These are phyloP conservation scores for Tolypocladium ophioglossoides DNA, from an alignment of 2,329 filamentous ascomycete species.

Conservation along the genomic window DNA sequence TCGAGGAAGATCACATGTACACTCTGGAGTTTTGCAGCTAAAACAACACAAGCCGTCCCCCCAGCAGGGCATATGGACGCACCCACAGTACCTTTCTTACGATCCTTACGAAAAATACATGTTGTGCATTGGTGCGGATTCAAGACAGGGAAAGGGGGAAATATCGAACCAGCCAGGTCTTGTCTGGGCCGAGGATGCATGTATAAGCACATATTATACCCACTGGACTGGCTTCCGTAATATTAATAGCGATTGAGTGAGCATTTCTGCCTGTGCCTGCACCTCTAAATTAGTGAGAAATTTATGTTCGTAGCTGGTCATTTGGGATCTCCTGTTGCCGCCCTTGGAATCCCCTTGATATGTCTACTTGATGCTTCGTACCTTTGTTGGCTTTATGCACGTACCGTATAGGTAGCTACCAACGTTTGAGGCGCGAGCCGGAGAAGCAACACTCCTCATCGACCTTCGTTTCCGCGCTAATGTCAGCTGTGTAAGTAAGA, in stretches of 20 bases:
- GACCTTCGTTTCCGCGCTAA: too few relatives aligned
- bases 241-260: constrained; percentile 18
- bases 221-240: constrained; percentile 22
- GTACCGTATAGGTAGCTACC: too few relatives aligned
- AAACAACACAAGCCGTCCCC: constrained; percentile 7
- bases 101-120: constrained; percentile 41
- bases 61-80: neutral
- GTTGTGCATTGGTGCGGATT: constrained; percentile 16
- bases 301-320: too few relatives aligned
- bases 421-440: too few relatives aligned
- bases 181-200: constrained; percentile 16
- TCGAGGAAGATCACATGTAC: neutral
- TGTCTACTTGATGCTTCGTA: too few relatives aligned
- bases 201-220: constrained; percentile 16
- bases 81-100: constrained; percentile 38
- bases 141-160: constrained; percentile 8
- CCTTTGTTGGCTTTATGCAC: too few relatives aligned
- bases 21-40: neutral
- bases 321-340: too few relatives aligned
- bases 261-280: constrained; percentile 7
- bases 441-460: too few relatives aligned
- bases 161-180: constrained; percentile 8
- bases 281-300: too few relatives aligned
- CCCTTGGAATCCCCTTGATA: too few relatives aligned
- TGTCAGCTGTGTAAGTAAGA: too few relatives aligned